Percentiles rank a stretch among this genome's conserved stretches.
These are phyloP conservation scores for Colletotrichum echinochloae DNA, from an alignment of 2,329 filamentous ascomycete species.

Conservation along the genomic window DNA sequence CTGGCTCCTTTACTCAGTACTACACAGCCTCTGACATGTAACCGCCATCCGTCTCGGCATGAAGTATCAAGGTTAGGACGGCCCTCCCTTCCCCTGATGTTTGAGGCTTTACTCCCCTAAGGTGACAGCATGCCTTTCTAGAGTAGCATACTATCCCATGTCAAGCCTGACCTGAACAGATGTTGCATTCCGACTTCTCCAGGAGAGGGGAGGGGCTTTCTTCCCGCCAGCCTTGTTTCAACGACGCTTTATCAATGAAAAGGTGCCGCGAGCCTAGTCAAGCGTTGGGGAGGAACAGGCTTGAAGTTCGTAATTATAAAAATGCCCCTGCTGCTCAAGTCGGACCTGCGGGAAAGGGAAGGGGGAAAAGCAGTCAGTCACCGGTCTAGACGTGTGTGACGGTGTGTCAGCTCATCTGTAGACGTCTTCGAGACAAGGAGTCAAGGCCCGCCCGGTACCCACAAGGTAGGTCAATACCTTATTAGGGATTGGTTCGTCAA, in stretches of 20 bases:
- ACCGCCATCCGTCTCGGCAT: constrained; percentile 34
- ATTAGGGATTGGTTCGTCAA: constrained; percentile 26
- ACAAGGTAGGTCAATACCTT: constrained; percentile 1
- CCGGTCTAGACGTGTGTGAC: neutral
- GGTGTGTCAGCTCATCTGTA: neutral
- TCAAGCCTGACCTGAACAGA: constrained; percentile 10
- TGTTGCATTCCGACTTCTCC: neutral
- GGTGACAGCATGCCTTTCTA: constrained; percentile 1
- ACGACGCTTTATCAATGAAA: constrained; percentile 28
- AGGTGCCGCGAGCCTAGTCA: neutral
- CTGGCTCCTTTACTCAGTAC: too few relatives aligned
- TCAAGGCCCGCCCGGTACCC: constrained; percentile 15
- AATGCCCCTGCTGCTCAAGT: constrained; percentile 1
- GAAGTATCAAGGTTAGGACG: constrained; percentile 17
- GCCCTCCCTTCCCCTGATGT: neutral
- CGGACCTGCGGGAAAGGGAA: constrained; percentile 13
- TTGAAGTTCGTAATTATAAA: neutral
- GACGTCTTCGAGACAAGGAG: constrained; percentile 4
- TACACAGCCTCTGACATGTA: too few relatives aligned
- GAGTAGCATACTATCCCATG: constrained; percentile 5
- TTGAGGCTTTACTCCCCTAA: neutral
- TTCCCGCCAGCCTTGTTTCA: constrained; percentile 31
- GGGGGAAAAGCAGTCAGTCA: neutral
- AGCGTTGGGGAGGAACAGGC: constrained; percentile 4
- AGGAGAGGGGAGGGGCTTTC: constrained; percentile 9